Evolutionary conservation across 345 rosid species (phyloP).

Genomic region (Adansonia digitata): DNA sequence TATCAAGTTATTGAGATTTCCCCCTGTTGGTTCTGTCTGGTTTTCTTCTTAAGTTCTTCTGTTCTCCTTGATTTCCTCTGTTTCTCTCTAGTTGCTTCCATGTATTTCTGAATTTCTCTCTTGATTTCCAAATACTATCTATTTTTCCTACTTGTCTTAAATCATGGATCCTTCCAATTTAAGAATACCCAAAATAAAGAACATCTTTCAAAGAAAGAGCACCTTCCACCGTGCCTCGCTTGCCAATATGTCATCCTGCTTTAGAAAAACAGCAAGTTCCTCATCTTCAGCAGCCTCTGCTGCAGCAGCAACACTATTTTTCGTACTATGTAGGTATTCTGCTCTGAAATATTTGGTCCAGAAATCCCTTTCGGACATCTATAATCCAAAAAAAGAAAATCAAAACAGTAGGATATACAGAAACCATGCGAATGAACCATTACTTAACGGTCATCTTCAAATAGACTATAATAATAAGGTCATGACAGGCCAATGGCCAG

Average conservation of each 20-base stretch:
- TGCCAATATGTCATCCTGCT: conserved; percentile 84
- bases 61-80: neutral
- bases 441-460: neutral
- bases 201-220: conserved; percentile 15
- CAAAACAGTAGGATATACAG: conserved; percentile 3
- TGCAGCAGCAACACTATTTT: conserved; percentile 65
- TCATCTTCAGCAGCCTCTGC: conserved; percentile 99
- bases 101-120: neutral
- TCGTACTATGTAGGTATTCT: conserved; percentile 75
- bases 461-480: neutral
- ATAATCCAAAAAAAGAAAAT: conserved; percentile 12
- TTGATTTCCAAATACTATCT: neutral
- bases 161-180: neutral
- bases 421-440: conserved; percentile 10
- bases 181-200: conserved; percentile 2
- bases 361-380: conserved; percentile 91
- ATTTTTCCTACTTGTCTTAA: neutral
- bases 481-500: conserved; percentile 4
- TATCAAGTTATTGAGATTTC: neutral
- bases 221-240: conserved; percentile 79
- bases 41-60: neutral
- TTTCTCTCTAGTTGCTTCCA: neutral
- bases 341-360: conserved; percentile 98
- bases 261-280: conserved; percentile 86
- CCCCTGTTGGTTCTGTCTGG: neutral